phyloP scores from a whole-genome alignment of 306 rosid species.

The Prunus campanulata region DNA sequence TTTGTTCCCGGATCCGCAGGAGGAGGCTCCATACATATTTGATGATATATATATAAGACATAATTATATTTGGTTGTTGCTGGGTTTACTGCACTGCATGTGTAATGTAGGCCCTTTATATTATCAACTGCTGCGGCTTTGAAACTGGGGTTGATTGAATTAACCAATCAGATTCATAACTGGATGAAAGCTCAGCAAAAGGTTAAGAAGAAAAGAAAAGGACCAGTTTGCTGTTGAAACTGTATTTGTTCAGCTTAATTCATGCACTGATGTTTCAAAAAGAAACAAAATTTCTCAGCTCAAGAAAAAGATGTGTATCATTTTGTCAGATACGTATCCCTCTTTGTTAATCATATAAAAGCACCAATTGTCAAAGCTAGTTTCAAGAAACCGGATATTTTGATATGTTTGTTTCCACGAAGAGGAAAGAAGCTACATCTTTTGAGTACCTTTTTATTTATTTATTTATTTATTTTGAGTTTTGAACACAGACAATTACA shows the following conservation, averaged over 20 bases:
- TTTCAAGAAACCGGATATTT: neutral
- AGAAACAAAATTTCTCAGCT: neutral
- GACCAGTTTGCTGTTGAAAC: neutral
- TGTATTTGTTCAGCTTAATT: neutral
- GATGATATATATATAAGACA: neutral
- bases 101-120: neutral
- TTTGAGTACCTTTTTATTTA: neutral
- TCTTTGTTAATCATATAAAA: neutral
- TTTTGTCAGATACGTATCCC: neutral
- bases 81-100: neutral
- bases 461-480: neutral
- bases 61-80: too few relatives aligned
- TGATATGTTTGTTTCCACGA: neutral
- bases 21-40: neutral
- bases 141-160: neutral
- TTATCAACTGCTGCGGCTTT: neutral
- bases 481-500: too few relatives aligned
- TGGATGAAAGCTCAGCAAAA: neutral
- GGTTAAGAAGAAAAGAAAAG: neutral
- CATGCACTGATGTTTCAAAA: neutral
- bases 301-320: neutral
- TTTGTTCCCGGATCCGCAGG: conserved; percentile 14
- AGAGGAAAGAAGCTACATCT: neutral
- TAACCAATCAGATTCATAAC: neutral
- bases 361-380: neutral